These are phyloP conservation scores for Cytospora leucostoma DNA, from an alignment of 2,329 filamentous ascomycete species.

Conservation along the genomic window DNA sequence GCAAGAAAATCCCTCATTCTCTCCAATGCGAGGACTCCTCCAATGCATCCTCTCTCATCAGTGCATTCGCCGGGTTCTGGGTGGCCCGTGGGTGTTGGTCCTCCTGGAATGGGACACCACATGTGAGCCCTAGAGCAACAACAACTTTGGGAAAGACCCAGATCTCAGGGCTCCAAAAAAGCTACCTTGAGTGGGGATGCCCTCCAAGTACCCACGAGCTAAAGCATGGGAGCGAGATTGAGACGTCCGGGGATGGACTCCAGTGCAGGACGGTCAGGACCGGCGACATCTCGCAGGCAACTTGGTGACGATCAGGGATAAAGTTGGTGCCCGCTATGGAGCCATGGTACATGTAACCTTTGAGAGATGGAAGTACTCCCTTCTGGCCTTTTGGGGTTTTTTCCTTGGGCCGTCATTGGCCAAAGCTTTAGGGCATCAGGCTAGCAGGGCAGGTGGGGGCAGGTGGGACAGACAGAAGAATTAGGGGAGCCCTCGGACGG, in stretches of 20 bases:
- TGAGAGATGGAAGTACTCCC: constrained; percentile 11
- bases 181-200: constrained; percentile 13
- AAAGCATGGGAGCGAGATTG: constrained; percentile 19
- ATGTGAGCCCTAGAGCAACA: background rate
- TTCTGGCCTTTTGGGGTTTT: constrained; percentile 9
- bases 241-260: constrained; percentile 13
- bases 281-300: constrained; percentile 4
- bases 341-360: constrained; percentile 5
- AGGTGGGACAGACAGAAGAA: background rate
- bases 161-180: constrained; percentile 3
- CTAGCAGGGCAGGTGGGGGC: too few relatives aligned
- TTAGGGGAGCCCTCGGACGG: background rate
- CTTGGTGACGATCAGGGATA: constrained; percentile 14
- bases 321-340: constrained; percentile 11
- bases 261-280: background rate
- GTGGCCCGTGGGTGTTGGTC: background rate
- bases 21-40: background rate
- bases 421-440: constrained; percentile 7
- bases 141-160: background rate
- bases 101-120: constrained; percentile 3
- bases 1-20: constrained; percentile 19
- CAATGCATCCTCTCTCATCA: constrained; percentile 12
- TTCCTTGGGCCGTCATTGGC: constrained; percentile 18
- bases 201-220: constrained; percentile 6
- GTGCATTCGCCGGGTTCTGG: constrained; percentile 9